Conservation (phyloP, 345 rosid species). For the Camelina neglecta region DNA sequence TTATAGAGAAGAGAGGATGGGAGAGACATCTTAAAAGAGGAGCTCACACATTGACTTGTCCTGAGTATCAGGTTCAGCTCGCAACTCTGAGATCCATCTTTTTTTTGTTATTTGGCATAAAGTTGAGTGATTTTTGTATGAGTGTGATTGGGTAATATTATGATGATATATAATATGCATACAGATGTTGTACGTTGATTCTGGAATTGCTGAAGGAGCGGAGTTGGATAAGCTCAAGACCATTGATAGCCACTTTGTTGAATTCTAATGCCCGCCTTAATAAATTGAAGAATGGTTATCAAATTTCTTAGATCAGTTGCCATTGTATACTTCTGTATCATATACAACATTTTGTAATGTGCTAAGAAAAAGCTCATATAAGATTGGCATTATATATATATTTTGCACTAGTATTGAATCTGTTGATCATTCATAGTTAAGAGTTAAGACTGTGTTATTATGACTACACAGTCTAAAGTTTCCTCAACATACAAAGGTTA, state of each 20-base stretch:
- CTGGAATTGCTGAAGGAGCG: slow-evolving; percentile 64
- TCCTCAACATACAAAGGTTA: background rate
- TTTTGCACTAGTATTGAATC: background rate
- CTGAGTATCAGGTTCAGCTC: slow-evolving; percentile 72
- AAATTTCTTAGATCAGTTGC: background rate
- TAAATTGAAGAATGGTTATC: background rate
- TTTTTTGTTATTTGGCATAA: background rate
- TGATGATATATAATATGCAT: slow-evolving; percentile 23
- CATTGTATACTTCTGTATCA: slow-evolving; percentile 5
- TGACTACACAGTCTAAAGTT: no score
- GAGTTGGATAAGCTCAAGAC: slow-evolving; percentile 82
- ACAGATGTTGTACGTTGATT: slow-evolving; percentile 75
- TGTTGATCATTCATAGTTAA: no score
- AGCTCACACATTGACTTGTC: slow-evolving; percentile 63
- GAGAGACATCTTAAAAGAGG: slow-evolving; percentile 75
- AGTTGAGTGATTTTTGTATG: background rate
- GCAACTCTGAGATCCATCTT: slow-evolving; percentile 4
- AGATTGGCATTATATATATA: background rate
- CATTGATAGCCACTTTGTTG: slow-evolving; percentile 58
- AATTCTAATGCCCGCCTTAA: slow-evolving; percentile 45
- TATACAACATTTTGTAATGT: slow-evolving; percentile 12
- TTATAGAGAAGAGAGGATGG: slow-evolving; percentile 65
- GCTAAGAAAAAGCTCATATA: background rate
- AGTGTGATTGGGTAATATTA: slow-evolving; percentile 7
- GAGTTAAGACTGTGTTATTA: no score